These are phyloP conservation scores for Posidonia oceanica DNA, from an alignment of 116 monocot genomes.

Conservation along the genomic window DNA sequence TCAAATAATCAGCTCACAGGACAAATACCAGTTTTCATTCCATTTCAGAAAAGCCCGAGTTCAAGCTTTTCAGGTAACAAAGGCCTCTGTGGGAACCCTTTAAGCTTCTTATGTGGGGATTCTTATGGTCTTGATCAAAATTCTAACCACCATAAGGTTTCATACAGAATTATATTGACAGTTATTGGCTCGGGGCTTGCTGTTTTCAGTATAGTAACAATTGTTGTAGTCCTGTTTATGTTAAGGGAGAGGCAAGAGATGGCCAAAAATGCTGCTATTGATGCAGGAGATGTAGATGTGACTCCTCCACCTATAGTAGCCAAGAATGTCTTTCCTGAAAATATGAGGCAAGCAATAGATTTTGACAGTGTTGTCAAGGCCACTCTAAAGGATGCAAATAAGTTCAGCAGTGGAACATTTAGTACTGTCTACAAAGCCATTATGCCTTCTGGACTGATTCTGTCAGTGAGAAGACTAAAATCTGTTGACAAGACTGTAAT, in stretches of 20 bases:
- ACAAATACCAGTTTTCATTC: slow-evolving; percentile 48
- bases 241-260: slow-evolving; percentile 66
- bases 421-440: slow-evolving; percentile 64
- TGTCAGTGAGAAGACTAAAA: slow-evolving; percentile 63
- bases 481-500: slow-evolving; percentile 63
- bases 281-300: slow-evolving; percentile 17
- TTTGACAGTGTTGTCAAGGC: slow-evolving; percentile 53
- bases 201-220: slow-evolving; percentile 42
- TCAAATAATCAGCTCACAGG: slow-evolving; percentile 62
- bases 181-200: slow-evolving; percentile 65
- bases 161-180: slow-evolving; percentile 49
- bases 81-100: slow-evolving; percentile 62
- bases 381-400: slow-evolving; percentile 50
- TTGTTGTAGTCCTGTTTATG: slow-evolving; percentile 62
- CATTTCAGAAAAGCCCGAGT: slow-evolving; percentile 61
- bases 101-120: slow-evolving; percentile 26
- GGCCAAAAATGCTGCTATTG: slow-evolving; percentile 26
- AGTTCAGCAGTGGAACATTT: slow-evolving; percentile 53
- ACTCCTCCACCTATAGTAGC: slow-evolving; percentile 30
- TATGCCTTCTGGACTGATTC: slow-evolving; percentile 68
- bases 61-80: slow-evolving; percentile 65
- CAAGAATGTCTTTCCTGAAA: slow-evolving; percentile 50
- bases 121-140: slow-evolving; percentile 8
- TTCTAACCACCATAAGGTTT: slow-evolving; percentile 30
- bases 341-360: slow-evolving; percentile 69